phyloP scores from a whole-genome alignment of 2,329 filamentous ascomycete genomes.

The Aspergillus sp. region DNA sequence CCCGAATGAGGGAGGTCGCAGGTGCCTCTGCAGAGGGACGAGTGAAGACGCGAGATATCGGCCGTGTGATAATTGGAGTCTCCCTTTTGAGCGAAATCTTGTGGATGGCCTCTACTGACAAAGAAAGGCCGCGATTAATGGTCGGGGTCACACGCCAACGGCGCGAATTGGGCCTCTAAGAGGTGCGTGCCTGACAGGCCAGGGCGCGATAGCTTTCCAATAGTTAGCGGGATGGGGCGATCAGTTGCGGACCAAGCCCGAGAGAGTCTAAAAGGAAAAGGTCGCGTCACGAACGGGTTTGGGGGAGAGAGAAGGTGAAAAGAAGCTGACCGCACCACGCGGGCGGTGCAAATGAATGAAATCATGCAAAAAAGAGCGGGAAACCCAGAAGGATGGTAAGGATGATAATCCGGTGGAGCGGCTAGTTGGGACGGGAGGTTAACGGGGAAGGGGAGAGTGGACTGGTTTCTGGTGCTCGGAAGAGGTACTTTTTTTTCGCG shows the following conservation, averaged over 20 bases:
- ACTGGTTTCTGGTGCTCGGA: no score
- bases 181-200: neutral
- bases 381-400: neutral
- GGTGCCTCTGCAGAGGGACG: neutral
- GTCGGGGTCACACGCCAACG: slow-evolving; percentile 1
- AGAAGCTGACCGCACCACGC: neutral
- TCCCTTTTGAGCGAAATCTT: neutral
- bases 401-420: neutral
- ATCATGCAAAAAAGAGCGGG: slow-evolving; percentile 2
- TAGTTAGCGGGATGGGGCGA: slow-evolving; percentile 9
- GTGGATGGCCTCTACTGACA: neutral
- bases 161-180: slow-evolving; percentile 1
- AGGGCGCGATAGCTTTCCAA: slow-evolving; percentile 7
- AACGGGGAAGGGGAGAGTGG: neutral
- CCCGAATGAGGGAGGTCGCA: neutral
- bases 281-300: no score
- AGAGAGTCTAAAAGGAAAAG: no score
- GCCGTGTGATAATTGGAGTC: neutral
- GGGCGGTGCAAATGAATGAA: neutral
- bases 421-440: neutral
- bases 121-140: neutral
- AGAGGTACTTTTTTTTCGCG: slow-evolving; percentile 4
- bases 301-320: no score
- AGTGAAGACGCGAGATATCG: neutral
- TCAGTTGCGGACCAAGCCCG: neutral